Percentiles rank a stretch among this genome's conserved stretches.
Conservation (phyloP, 805 yeast species). For the Cyberlindnera veronae region DNA sequence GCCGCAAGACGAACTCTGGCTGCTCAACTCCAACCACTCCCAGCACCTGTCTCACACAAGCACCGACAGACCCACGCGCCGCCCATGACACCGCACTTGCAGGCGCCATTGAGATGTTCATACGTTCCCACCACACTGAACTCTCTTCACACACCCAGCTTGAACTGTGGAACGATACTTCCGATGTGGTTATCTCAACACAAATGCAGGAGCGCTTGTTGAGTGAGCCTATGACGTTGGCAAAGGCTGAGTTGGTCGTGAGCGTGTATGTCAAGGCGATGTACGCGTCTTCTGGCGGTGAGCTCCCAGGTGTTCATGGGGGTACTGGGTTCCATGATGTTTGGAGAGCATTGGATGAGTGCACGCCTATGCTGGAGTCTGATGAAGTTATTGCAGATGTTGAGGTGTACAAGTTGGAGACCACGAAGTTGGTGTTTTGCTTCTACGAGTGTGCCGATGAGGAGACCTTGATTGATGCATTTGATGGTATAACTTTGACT, state of each 20-base stretch:
- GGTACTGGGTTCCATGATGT: background rate
- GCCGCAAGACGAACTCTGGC: no score
- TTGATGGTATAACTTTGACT: constrained; percentile 30
- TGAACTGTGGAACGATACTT: constrained; percentile 2
- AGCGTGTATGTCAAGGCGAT: constrained; percentile 9
- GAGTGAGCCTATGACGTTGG: constrained; percentile 5
- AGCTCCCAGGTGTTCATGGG: background rate
- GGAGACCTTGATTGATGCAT: constrained; percentile 20
- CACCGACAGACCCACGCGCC: no score
- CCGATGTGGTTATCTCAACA: constrained; percentile 6
- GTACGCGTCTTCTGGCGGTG: constrained; percentile 5
- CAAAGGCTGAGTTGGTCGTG: constrained; percentile 18
- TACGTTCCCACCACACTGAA: constrained; percentile 3
- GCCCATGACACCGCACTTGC: no score
- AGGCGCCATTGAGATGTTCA: constrained; percentile 1
- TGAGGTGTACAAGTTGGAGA: background rate
- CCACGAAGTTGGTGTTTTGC: constrained; percentile 1
- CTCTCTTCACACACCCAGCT: constrained; percentile 1
- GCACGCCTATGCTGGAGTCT: background rate
- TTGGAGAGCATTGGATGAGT: background rate
- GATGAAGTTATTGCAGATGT: background rate
- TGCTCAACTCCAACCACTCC: no score
- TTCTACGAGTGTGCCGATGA: constrained; percentile 8
- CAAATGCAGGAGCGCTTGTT: constrained; percentile 8
- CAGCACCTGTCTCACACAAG: no score